Conservation (phyloP, 345 rosid genomes). For the Melastoma malabathricum region DNA sequence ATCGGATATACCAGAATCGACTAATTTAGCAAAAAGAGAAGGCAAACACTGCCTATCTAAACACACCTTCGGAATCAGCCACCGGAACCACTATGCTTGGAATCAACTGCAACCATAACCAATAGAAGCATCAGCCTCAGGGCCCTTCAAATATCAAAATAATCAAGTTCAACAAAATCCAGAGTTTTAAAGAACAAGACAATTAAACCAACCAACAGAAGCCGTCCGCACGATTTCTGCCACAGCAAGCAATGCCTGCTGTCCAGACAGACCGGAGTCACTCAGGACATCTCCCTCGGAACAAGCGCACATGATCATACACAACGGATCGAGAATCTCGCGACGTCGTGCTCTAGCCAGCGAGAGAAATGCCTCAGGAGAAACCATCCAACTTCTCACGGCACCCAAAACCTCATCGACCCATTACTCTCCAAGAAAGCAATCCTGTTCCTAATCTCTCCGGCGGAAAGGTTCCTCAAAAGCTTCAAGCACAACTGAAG, state of each 20-base stretch:
- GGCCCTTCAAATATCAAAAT: no score
- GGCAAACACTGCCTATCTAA: conserved; percentile 40
- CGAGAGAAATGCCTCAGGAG: conserved; percentile 25
- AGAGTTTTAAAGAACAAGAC: not conserved
- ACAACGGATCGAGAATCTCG: conserved; percentile 62
- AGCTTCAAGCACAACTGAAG: conserved; percentile 37
- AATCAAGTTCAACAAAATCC: no score
- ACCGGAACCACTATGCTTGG: conserved; percentile 64
- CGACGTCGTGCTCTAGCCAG: conserved; percentile 31
- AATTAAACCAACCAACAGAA: conserved; percentile 25
- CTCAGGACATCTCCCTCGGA: conserved; percentile 35
- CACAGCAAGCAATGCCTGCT: conserved; percentile 30
- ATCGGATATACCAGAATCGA: conserved; percentile 6
- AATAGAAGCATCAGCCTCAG: no score
- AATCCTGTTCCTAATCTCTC: conserved; percentile 42
- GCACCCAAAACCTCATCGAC: conserved; percentile 17
- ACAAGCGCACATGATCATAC: conserved; percentile 53
- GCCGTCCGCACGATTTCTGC: conserved; percentile 38
- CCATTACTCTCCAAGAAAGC: conserved; percentile 32
- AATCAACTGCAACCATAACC: conserved; percentile 30
- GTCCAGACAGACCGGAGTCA: conserved; percentile 28
- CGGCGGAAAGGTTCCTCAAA: conserved; percentile 70
- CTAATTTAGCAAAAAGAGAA: conserved; percentile 25
- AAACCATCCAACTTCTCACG: conserved; percentile 13
- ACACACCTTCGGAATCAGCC: conserved; percentile 54